Evolutionary conservation across 202 grass and related monocot species (phyloP), one percentile per base, ranked within the genome.

Genomic region (Carex arenaria): DNA sequence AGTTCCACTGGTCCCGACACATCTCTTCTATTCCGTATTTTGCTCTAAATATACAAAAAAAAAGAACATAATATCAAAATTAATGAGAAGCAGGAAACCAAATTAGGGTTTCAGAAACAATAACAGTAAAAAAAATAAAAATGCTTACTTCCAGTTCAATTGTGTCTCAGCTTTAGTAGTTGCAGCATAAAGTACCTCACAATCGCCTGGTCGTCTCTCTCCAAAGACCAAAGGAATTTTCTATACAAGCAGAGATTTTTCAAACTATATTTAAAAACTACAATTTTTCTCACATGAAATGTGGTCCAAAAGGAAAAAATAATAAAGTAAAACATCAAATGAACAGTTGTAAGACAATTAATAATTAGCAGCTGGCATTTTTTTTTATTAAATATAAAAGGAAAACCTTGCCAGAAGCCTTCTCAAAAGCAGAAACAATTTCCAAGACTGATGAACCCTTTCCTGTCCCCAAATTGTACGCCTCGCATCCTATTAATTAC

Each of bases 1-100:
- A 95, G 62, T 98, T 98, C 95, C 95, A 98, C 32, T 95, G 93
- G 86, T 98, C 95, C 80, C 91, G 85, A 72, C 95, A 98, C 93
- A 98, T 98, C 71, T 98, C 93, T 84, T 88, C 31, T 40, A 98
- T 93, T 34, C 93, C 88, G 52, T 93, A 95, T 61, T 92, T 95
- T 28, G 95, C 88, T 87, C 95, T 98, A 85, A 36, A 87, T 43
- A 88, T 32, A 67, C 14, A 30, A 74, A 38, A 64, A 74, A 38
- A 64, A 74, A 81, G 8, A 74, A 73, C 14, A 12, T 8, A 28
- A 22, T 32, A 9, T 69, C 49, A 38, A 36, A 68, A 65, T 10
- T 61, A 56, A 76, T 26, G 12, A 65, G 49, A 56, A 67, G 19
- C 2, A 34, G 59, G 7, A 22, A 5, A 52, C 68, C 42, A 67